phyloP scores from a whole-genome alignment of 2,329 filamentous ascomycete species.

The Ilyonectria destructans region DNA sequence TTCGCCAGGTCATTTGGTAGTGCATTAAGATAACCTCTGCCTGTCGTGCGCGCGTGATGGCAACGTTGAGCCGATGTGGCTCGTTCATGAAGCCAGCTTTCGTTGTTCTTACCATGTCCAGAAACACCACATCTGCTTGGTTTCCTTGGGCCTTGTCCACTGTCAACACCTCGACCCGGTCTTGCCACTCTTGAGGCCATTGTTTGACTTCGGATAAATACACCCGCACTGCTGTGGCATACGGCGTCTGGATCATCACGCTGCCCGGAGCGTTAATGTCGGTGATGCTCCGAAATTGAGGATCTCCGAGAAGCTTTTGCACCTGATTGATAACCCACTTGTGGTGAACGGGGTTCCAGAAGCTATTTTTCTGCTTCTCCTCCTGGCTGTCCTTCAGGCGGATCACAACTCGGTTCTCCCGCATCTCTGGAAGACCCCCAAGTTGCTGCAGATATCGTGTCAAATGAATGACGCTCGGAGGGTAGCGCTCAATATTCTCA shows the following conservation, averaged over 20 bases:
- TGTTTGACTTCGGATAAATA: conserved; percentile 53
- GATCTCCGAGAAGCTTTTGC: conserved; percentile 51
- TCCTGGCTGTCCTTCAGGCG: conserved; percentile 50
- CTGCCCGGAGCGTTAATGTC: conserved; percentile 49
- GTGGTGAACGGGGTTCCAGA: conserved; percentile 59
- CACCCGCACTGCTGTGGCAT: conserved; percentile 56
- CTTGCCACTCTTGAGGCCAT: conserved; percentile 48
- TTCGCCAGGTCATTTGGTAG: conserved; percentile 51
- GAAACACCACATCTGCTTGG: conserved; percentile 64
- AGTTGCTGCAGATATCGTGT: conserved; percentile 51
- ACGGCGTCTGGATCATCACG: conserved; percentile 63
- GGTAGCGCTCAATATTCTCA: conserved; percentile 43
- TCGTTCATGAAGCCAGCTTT: conserved; percentile 61
- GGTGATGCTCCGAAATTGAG: conserved; percentile 52
- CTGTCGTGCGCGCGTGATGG: conserved; percentile 61
- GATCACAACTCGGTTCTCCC: conserved; percentile 58
- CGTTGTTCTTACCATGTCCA: conserved; percentile 63
- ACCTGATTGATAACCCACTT: conserved; percentile 56
- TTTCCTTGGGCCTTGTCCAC: conserved; percentile 65
- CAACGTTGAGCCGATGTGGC: conserved; percentile 62
- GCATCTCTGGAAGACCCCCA: conserved; percentile 35
- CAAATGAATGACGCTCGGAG: conserved; percentile 48
- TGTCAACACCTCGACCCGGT: conserved; percentile 59
- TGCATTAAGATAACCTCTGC: conserved; percentile 65
- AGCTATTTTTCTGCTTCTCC: conserved; percentile 53